Conservation (phyloP, 805 yeast species). For the Pichia cabralensis region DNA sequence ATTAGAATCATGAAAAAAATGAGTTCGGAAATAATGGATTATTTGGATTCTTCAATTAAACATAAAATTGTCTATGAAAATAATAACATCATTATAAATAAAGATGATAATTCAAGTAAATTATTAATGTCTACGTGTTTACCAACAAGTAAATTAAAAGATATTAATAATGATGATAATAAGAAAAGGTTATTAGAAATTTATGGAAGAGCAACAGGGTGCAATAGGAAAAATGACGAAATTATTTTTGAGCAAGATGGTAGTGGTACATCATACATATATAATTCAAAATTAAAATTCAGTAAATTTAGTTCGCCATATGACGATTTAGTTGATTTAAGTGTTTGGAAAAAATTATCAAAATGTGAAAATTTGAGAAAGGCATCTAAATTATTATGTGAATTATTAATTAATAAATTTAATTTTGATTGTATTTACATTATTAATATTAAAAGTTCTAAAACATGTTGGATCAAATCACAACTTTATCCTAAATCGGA, state of each 20-base stretch:
- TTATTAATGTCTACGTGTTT: constrained; percentile 1
- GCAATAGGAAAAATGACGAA: constrained; percentile 21
- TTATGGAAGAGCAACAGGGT: constrained; percentile 50
- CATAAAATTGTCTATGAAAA: not conserved
- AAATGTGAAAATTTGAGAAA: constrained; percentile 31
- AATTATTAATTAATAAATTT: constrained; percentile 26
- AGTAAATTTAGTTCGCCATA: constrained; percentile 22
- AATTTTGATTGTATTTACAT: constrained; percentile 37
- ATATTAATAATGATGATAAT: not conserved
- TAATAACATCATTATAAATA: not conserved
- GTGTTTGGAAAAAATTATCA: constrained; percentile 28
- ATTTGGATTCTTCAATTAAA: constrained; percentile 23
- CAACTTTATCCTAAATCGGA: constrained; percentile 34
- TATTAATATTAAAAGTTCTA: constrained; percentile 41
- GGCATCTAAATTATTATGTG: constrained; percentile 35
- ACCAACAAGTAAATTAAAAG: not conserved
- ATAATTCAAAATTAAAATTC: constrained; percentile 36
- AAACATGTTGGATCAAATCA: constrained; percentile 31
- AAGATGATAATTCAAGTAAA: not conserved
- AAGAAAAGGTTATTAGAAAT: constrained; percentile 19
- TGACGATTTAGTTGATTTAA: constrained; percentile 23
- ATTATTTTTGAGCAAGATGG: constrained; percentile 52
- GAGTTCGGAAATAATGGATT: constrained; percentile 33
- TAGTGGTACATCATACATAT: constrained; percentile 51
- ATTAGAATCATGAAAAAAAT: constrained; percentile 28